These are phyloP conservation scores for Tetraselmis chui DNA, from an alignment of 139 green algal species.

Conservation along the genomic window DNA sequence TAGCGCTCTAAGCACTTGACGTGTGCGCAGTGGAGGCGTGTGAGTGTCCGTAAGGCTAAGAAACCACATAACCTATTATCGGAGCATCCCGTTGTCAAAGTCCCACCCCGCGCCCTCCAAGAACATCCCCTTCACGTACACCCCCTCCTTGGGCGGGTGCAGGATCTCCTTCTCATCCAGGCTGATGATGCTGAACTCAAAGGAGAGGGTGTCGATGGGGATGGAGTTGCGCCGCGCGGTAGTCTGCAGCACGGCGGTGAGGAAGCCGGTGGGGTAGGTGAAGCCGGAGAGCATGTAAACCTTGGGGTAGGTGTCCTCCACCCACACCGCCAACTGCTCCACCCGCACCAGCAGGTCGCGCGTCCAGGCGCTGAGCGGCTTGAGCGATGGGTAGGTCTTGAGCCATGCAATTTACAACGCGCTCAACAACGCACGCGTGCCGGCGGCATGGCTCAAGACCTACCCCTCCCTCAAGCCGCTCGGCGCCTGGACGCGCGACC, in stretches of 20 bases:
- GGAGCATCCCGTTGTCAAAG: too few species aligned
- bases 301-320: constrained; percentile 58
- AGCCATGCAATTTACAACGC: too few species aligned
- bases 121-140: constrained; percentile 77
- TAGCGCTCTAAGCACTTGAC: too few species aligned
- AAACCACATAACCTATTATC: too few species aligned
- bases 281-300: constrained; percentile 83
- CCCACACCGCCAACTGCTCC: constrained; percentile 65
- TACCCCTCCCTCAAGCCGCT: constrained; percentile 79
- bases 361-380: constrained; percentile 71
- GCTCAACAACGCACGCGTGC: too few species aligned
- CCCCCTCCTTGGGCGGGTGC: constrained; percentile 67
- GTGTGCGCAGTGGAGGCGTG: too few species aligned
- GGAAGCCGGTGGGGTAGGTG: constrained; percentile 77
- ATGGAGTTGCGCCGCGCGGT: constrained; percentile 58
- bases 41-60: too few species aligned
- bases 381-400: constrained; percentile 73
- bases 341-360: constrained; percentile 70
- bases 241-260: constrained; percentile 75
- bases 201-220: constrained; percentile 77
- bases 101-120: too few species aligned
- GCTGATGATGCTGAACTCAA: constrained; percentile 70
- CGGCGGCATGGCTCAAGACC: constrained; percentile 61
- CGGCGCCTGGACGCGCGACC: constrained; percentile 68
- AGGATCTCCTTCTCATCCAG: constrained; percentile 61